Evolutionary conservation across 2,329 filamentous ascomycete species (phyloP), one percentile per base, ranked within the genome.

Genomic region (Clarireedia hainanense): DNA sequence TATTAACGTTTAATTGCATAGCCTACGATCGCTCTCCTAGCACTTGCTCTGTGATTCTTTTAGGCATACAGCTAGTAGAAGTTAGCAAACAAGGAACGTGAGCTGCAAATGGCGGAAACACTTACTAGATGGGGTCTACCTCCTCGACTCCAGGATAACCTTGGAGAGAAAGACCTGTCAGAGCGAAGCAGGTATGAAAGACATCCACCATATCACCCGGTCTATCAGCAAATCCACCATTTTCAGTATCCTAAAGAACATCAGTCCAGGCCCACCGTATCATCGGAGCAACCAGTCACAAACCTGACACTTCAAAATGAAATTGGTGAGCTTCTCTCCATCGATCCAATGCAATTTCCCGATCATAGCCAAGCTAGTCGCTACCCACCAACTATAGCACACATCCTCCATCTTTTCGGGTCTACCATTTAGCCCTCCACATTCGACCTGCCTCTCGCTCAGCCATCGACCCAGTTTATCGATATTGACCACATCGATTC

Each of bases 361-460:
- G 63, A 99, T 88, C 79, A 97, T 96, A 47, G 88, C 86, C 63
- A 99, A 75, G 69, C 91, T 96, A 68, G 89, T 92, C 67, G 92
- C 75, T 46, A 97, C 94, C 94, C 94, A 99, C 94, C 94, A 99
- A 70, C 90, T 96, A 74, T 99, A 99, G 74, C 94, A 99, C 14
- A 96, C 92, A 70, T 99, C 94, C 69, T 96, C 92, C 60, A 88
- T 75, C 76, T 99, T 99, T 74, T 97, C 94, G 0, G 94, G 94
- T 49, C 94, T 81, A 2, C 94, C 94, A 69, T 99, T 99, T 50
- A 99, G 75, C 0, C 94, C 94, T 30, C 94, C 94, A 48, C 85
- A 86, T 9, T 89, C 81, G 27, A 95, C 77, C 70, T 99, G 94
- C 60, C 94, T 81, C 73, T 99, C 94, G 71, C 91, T 95, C 53